Percentiles rank a stretch among this genome's conserved stretches.
Evolutionary conservation across 345 rosid species (phyloP).

Genomic region (Erysimum cheiranthoides): DNA sequence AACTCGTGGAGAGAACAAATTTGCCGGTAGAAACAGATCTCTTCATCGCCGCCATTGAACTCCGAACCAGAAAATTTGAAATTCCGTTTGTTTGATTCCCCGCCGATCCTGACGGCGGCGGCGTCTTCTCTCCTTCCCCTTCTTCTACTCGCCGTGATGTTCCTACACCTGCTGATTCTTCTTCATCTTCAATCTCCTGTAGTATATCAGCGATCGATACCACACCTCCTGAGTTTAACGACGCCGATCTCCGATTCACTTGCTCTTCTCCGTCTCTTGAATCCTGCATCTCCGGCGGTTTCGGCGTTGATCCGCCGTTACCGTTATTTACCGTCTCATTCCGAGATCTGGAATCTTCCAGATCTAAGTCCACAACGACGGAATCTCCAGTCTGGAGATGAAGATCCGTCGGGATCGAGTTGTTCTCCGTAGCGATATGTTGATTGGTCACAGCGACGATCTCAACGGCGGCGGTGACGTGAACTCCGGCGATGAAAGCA

Average conservation of each 20-base stretch:
- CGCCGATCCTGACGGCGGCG: conserved; percentile 17
- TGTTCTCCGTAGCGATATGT: neutral
- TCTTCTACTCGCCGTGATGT: conserved; percentile 39
- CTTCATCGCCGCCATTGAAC: conserved; percentile 52
- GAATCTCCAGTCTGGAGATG: conserved; percentile 30
- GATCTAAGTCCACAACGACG: conserved; percentile 51
- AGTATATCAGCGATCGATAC: conserved; percentile 57
- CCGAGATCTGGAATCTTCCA: conserved; percentile 41
- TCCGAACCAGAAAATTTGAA: conserved; percentile 48
- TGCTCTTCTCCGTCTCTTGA: conserved; percentile 11
- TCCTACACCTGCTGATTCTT: conserved; percentile 38
- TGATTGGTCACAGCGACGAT: neutral
- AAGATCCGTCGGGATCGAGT: neutral
- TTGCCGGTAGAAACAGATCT: conserved; percentile 69
- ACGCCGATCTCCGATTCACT: conserved; percentile 57
- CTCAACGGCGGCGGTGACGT: conserved; percentile 12
- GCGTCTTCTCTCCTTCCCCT: conserved; percentile 40
- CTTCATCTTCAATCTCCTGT: conserved; percentile 45
- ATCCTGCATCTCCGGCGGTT: conserved; percentile 2
- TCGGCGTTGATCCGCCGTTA: conserved; percentile 24
- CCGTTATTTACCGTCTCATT: conserved; percentile 35
- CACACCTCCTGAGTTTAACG: conserved; percentile 50
- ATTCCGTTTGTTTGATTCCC: conserved; percentile 33
- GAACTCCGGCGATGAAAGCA: conserved; percentile 28
- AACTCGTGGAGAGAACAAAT: conserved; percentile 51